phyloP scores from a whole-genome alignment of 345 rosid genomes.

The Murraya paniculata region DNA sequence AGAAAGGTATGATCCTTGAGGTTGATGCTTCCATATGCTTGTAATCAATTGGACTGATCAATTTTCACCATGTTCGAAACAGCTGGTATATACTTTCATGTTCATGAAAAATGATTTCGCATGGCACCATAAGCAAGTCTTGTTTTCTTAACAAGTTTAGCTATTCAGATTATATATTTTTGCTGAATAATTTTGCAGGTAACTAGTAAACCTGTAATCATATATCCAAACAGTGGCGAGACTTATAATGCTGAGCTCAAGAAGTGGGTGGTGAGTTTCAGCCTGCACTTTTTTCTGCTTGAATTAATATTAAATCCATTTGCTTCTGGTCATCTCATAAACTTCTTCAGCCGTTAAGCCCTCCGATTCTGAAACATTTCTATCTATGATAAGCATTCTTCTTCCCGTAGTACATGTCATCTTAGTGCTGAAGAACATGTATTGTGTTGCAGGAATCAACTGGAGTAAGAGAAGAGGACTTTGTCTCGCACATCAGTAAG shows the following conservation, averaged over 20 bases:
- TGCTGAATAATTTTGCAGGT: conserved; percentile 40
- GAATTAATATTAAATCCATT: neutral
- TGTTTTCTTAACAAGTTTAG: neutral
- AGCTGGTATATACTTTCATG: neutral
- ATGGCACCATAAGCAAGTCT: no score
- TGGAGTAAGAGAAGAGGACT: conserved; percentile 64
- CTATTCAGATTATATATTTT: neutral
- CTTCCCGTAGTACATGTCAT: neutral
- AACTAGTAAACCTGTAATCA: conserved; percentile 58
- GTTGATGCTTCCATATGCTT: neutral
- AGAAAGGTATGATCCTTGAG: conserved; percentile 34
- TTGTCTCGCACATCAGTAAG: conserved; percentile 61
- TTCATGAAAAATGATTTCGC: no score
- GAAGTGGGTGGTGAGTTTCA: conserved; percentile 71
- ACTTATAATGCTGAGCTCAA: conserved; percentile 58
- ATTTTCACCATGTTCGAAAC: neutral
- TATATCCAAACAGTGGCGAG: conserved; percentile 91
- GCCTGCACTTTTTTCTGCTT: neutral
- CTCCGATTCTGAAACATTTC: neutral
- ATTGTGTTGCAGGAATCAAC: conserved; percentile 44
- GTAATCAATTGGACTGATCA: neutral
- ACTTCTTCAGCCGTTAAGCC: neutral
- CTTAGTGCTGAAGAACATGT: neutral
- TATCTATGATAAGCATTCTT: neutral
- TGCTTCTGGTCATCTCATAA: neutral